A percentile compares a stretch with the other conserved stretches of the same genome.
Conservation (phyloP, 2,329 filamentous ascomycete species). For the Apiospora arundinis region DNA sequence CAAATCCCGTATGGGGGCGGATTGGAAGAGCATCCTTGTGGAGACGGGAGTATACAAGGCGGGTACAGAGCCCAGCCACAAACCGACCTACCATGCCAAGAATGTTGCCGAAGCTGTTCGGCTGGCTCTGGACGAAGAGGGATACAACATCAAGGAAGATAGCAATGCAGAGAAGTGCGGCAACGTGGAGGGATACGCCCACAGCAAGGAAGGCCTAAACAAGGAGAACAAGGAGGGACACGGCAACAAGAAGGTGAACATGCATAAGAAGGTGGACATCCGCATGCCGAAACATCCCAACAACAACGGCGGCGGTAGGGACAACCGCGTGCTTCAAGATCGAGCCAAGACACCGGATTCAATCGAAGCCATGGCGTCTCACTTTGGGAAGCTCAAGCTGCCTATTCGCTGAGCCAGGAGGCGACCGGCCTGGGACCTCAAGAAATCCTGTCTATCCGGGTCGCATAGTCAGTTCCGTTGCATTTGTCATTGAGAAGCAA, state of each 20-base stretch:
- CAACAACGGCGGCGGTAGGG: neutral
- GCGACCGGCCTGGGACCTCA: neutral
- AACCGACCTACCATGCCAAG: slow-evolving; percentile 62
- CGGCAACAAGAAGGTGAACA: neutral
- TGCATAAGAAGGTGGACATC: too few relatives aligned
- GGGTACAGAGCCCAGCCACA: slow-evolving; percentile 51
- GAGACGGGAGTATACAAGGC: slow-evolving; percentile 69
- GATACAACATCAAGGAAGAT: slow-evolving; percentile 2
- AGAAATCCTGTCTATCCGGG: neutral
- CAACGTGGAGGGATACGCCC: neutral
- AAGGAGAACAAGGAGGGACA: neutral
- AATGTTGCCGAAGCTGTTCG: slow-evolving; percentile 70
- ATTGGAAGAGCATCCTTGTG: slow-evolving; percentile 72
- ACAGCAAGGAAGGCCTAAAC: neutral
- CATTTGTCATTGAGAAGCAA: neutral
- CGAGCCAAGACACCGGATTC: neutral
- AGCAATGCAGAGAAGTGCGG: neutral
- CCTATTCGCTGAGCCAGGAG: neutral
- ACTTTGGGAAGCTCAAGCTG: slow-evolving; percentile 3
- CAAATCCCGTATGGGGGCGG: slow-evolving; percentile 56
- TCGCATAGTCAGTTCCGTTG: neutral
- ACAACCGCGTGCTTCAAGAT: neutral
- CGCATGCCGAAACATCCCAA: neutral
- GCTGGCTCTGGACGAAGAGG: slow-evolving; percentile 56
- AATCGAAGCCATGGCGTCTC: neutral